phyloP scores from a whole-genome alignment of 1,284 basidiomycete species.

The Sporisorium scitamineum region DNA sequence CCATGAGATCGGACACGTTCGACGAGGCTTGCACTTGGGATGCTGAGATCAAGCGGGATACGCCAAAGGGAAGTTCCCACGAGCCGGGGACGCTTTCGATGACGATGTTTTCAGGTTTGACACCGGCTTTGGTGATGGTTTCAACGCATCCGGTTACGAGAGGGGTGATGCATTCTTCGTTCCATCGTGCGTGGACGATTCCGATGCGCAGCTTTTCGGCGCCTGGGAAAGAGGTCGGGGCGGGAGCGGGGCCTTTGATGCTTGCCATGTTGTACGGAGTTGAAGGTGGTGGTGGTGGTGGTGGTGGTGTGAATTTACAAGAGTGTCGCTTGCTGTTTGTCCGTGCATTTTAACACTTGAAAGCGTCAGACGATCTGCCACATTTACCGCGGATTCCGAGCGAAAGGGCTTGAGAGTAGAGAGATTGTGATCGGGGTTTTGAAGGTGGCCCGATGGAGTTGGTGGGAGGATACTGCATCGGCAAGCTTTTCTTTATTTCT shows the following conservation, averaged over 20 bases:
- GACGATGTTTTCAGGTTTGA: constrained; percentile 89
- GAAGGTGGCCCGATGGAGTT: not conserved
- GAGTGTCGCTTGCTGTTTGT: not conserved
- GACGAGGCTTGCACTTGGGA: constrained; percentile 82
- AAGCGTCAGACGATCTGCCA: not conserved
- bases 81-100: constrained; percentile 88
- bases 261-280: constrained; percentile 33
- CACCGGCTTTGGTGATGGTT: constrained; percentile 84
- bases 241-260: constrained; percentile 65
- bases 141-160: constrained; percentile 81
- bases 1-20: constrained; percentile 82
- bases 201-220: constrained; percentile 63
- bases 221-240: constrained; percentile 63
- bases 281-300: not conserved
- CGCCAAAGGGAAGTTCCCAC: constrained; percentile 66
- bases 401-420: too few relatives aligned
- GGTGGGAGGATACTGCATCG: not conserved
- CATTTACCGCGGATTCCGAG: not conserved
- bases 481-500: not conserved
- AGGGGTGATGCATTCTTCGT: constrained; percentile 84
- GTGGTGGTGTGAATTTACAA: not conserved
- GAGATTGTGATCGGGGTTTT: constrained; percentile 1
- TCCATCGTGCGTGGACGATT: constrained; percentile 76
- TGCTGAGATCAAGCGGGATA: constrained; percentile 76
- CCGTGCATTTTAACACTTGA: not conserved